Base-by-base conservation (phyloP, 768 basidiomycete genomes). In the Naematelia encephala region DNA sequence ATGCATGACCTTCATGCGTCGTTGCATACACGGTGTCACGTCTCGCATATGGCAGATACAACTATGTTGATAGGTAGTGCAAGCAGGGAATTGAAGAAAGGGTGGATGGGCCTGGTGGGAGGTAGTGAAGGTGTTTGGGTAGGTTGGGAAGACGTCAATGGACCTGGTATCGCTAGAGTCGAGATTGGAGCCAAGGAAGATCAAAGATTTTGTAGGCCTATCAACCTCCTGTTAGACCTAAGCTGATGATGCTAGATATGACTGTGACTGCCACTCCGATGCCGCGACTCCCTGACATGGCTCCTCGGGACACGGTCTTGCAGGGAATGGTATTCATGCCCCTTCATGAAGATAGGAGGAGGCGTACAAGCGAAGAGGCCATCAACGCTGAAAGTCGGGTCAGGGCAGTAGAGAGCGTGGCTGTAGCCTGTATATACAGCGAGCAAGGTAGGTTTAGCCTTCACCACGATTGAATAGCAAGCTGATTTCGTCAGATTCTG, bases 71-170 rank as follows among this genome's bases (percentile, higher is more conserved):
- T 46, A 11, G 62, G 61, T 22, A 50, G 42, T 19, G 60, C n/a
- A n/a, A n/a, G 58, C 5, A 47, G 55, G 51, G 59, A 28, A 21
- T 49, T 62, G 10, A 34, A 28, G 5, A 42, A 28, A 43, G 71
- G 68, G 1, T 73, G 71, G 71, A 57, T 67, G 34, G 67, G 63
- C 0, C 26, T 57, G 21, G 58, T 65, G 5, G 45, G 25, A 4
- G 60, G 55, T 4, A 57, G 63, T 47, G 42, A 63, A 23, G 66
- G 57, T 4, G 64, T 69, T 21, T 73, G 71, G 71, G 55, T 64
- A 1, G 71, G 64, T 3, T 64, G 59, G 56, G 64, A 44, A 12
- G 21, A 47, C 25, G 57, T 65, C 12, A 63, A 55, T 4, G 50
- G 62, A 19, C 29, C 50, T 1, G 58, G 68, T 0, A 59, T 73